Percentiles rank a stretch among this genome's conserved stretches.
Evolutionary conservation across 192 early-diverging fungal genomes (phyloP).

Genomic region (Obelidium mucronatum): DNA sequence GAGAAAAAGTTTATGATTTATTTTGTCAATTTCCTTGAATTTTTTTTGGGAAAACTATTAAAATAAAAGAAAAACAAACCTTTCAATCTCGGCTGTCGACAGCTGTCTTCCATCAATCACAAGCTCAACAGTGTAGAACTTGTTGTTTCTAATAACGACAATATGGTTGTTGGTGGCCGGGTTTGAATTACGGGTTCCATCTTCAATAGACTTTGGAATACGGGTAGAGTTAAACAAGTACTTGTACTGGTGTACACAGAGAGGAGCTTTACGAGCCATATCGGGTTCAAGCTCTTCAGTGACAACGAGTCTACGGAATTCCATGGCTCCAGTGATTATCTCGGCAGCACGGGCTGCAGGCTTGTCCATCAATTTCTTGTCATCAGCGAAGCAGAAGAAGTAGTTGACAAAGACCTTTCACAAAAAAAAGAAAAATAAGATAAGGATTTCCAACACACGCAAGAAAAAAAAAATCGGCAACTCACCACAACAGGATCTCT

Average conservation of each 20-base stretch:
- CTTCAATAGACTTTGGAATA: slow-evolving; percentile 84
- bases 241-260: slow-evolving; percentile 92
- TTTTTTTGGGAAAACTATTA: background rate
- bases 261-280: slow-evolving; percentile 73
- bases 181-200: slow-evolving; percentile 76
- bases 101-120: slow-evolving; percentile 79
- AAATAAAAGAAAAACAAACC: slow-evolving; percentile 40
- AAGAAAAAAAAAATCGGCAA: background rate
- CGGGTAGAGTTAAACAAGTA: slow-evolving; percentile 97
- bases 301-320: slow-evolving; percentile 83
- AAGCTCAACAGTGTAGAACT: slow-evolving; percentile 84
- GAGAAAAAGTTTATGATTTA: background rate
- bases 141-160: slow-evolving; percentile 87
- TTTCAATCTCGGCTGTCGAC: slow-evolving; percentile 85
- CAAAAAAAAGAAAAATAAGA: background rate
- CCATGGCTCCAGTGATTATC: slow-evolving; percentile 86
- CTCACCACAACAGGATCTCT: slow-evolving; percentile 89
- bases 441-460: background rate
- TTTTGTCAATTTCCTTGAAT: no score
- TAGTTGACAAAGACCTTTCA: slow-evolving; percentile 86
- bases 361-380: slow-evolving; percentile 73
- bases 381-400: slow-evolving; percentile 94
- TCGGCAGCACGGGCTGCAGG: slow-evolving; percentile 87
- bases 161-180: slow-evolving; percentile 82
- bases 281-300: slow-evolving; percentile 84